Base-by-base conservation (phyloP, 768 basidiomycete genomes). In the Panaeolus papilionaceus region DNA sequence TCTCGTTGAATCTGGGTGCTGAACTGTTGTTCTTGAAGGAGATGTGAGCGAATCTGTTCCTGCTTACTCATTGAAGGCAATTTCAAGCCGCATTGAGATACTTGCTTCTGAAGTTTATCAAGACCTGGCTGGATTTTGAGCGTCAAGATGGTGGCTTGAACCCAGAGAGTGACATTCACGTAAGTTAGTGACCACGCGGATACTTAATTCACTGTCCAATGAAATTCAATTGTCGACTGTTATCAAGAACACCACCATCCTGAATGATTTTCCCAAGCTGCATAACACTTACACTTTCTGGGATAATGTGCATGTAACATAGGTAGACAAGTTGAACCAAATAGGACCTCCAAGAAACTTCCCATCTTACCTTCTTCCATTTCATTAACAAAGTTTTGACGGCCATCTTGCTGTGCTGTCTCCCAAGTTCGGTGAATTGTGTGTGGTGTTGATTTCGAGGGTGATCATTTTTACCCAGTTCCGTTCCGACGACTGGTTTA, bases 231-330 rank as follows among this genome's bases (percentile, higher is more conserved):
- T 23, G 18, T 23, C 23, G 20, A n/a, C 47, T 0, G n/a, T 28
- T 26, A 26, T 33, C 51, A 33, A 33, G 11, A 18, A 58, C 14
- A 14, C 33, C 14, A 14, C 33, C 4, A 7, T 33, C 54, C 47
- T 26, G 28, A 58, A 58, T 37, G 28, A 28, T 18, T 58, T 58
- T 58, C 54, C 54, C 54, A 58, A 58, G 54, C 47, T 37, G 6
- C 4, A 33, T 33, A 58, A 58, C 11, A 58, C n/a, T n/a, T 58
- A 16, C 26, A 33, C 54, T 58, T 49, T 44, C 23, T 26, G 47
- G 47, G 23, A 49, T 49, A 49, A 23, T 11, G 23, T 49, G 47
- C 23, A 23, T 20, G 23, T 49, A 23, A 49, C 47, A 49, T 49
- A 26, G 1, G 8, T 49, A 9, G 20, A 49, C 14, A 40, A 40